Evolutionary conservation across 176 grass and related monocot genomes (phyloP).

Genomic region (Chrysopogon serrulatus): DNA sequence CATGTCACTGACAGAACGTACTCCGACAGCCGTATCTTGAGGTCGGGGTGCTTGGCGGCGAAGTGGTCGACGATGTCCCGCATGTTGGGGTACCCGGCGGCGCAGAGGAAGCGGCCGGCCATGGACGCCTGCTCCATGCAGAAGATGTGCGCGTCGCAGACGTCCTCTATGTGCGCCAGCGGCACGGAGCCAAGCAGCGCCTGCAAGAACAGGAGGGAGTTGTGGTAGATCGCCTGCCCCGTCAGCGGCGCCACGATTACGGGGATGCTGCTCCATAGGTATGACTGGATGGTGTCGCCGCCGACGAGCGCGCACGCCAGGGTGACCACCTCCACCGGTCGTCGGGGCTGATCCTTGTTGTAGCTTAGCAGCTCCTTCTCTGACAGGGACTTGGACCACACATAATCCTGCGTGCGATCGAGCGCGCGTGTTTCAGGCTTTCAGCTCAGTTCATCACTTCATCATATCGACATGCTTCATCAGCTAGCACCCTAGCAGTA

Average conservation of each 20-base stretch:
- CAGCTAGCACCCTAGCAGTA: too few species aligned
- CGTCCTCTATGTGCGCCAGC: conserved; percentile 61
- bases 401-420: conserved; percentile 22
- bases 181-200: conserved; percentile 54
- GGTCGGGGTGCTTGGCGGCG: conserved; percentile 22
- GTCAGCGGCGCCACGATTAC: conserved; percentile 42
- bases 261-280: not conserved
- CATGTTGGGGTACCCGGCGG: conserved; percentile 33
- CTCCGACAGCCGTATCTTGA: conserved; percentile 43
- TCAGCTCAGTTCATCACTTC: too few species aligned
- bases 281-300: conserved; percentile 47
- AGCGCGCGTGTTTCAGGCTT: not conserved
- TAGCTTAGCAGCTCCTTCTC: conserved; percentile 54
- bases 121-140: conserved; percentile 52
- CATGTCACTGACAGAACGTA: not conserved
- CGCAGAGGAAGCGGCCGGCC: conserved; percentile 61
- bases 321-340: conserved; percentile 37
- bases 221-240: not conserved
- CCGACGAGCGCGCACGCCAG: conserved; percentile 38
- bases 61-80: conserved; percentile 33
- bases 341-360: conserved; percentile 2
- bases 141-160: conserved; percentile 62
- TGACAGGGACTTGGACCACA: conserved; percentile 45
- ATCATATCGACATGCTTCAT: too few species aligned
- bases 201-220: conserved; percentile 43